phyloP scores from a whole-genome alignment of 2,329 filamentous ascomycete species.

The Aspergillus sergii region DNA sequence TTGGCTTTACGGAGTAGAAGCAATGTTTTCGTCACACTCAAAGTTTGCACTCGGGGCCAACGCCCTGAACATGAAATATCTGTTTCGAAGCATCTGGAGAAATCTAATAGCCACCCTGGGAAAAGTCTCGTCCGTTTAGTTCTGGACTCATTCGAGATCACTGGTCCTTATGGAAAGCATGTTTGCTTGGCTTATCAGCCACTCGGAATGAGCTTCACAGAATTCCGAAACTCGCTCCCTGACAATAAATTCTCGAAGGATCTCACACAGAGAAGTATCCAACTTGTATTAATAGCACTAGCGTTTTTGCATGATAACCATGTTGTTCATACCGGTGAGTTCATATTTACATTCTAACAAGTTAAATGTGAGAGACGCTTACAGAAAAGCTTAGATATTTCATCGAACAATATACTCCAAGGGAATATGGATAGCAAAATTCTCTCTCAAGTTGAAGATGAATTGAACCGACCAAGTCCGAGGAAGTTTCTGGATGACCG shows the following conservation, averaged over 20 bases:
- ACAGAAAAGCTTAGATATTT: slow-evolving; percentile 28
- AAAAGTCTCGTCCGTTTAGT: slow-evolving; percentile 25
- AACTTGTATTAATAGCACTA: slow-evolving; percentile 23
- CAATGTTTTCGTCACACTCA: slow-evolving; percentile 10
- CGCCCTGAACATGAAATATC: slow-evolving; percentile 17
- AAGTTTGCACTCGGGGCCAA: slow-evolving; percentile 16
- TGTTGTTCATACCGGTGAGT: slow-evolving; percentile 29
- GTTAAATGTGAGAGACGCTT: neutral
- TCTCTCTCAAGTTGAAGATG: slow-evolving; percentile 31
- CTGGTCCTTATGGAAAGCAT: slow-evolving; percentile 23
- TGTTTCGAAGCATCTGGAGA: slow-evolving; percentile 25
- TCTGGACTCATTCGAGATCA: slow-evolving; percentile 33
- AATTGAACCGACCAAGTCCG: slow-evolving; percentile 28
- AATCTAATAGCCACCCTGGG: slow-evolving; percentile 16
- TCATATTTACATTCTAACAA: neutral
- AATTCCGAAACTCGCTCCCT: slow-evolving; percentile 18
- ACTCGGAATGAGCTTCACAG: slow-evolving; percentile 24
- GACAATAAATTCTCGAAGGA: slow-evolving; percentile 14
- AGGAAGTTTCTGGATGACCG: slow-evolving; percentile 34
- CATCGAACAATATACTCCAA: slow-evolving; percentile 35
- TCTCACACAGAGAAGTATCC: slow-evolving; percentile 23
- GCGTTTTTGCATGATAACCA: slow-evolving; percentile 29
- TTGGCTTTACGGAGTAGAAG: neutral
- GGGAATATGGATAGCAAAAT: slow-evolving; percentile 28
- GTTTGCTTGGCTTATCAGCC: slow-evolving; percentile 29